phyloP scores from a whole-genome alignment of 2,329 filamentous ascomycete genomes.

The Colletotrichum filicis region DNA sequence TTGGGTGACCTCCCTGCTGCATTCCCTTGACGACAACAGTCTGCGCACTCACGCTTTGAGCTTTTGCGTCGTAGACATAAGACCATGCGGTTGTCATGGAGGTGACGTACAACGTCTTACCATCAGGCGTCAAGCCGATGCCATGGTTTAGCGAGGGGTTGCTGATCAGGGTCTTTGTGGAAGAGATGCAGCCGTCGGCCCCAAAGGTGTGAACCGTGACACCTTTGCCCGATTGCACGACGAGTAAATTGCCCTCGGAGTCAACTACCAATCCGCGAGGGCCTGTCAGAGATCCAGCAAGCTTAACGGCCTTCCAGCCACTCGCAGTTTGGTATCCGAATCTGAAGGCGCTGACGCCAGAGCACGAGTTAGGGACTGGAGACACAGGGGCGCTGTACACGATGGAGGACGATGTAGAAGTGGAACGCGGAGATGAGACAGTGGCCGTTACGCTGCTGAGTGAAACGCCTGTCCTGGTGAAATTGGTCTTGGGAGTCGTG shows the following conservation, averaged over 20 bases:
- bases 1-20: constrained; percentile 52
- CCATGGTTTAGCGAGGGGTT: constrained; percentile 51
- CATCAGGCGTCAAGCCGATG: constrained; percentile 50
- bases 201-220: constrained; percentile 54
- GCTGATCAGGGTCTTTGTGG: constrained; percentile 48
- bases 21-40: constrained; percentile 52
- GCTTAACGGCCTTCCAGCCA: constrained; percentile 52
- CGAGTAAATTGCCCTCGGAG: constrained; percentile 49
- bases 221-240: constrained; percentile 48
- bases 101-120: constrained; percentile 51
- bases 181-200: constrained; percentile 51
- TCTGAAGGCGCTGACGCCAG: constrained; percentile 44
- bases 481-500: constrained; percentile 24
- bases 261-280: constrained; percentile 51
- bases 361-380: constrained; percentile 47
- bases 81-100: constrained; percentile 58
- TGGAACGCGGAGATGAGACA: constrained; percentile 13
- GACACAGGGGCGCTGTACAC: constrained; percentile 36
- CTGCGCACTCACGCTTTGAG: constrained; percentile 56
- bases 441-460: constrained; percentile 13
- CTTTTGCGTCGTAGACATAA: constrained; percentile 66
- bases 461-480: constrained; percentile 21
- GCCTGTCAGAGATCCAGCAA: constrained; percentile 48
- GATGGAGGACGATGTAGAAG: not conserved
- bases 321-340: constrained; percentile 45